These are phyloP conservation scores for Phaffia tasmanica DNA, from an alignment of 768 basidiomycete species.

Conservation along the genomic window DNA sequence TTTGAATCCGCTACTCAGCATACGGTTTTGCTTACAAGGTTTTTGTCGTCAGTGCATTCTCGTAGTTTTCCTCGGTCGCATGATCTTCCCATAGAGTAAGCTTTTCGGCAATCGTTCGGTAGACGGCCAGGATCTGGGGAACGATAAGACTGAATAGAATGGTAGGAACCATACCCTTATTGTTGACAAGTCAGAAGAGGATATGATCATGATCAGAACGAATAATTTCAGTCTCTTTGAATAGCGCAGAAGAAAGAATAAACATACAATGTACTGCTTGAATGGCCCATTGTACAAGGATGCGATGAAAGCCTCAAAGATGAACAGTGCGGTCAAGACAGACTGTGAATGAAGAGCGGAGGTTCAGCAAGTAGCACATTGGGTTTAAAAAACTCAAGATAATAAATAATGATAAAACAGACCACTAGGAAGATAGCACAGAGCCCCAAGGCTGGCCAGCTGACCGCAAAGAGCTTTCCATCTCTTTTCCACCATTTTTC, in stretches of 20 bases:
- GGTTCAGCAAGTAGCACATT: slow-evolving; percentile 35
- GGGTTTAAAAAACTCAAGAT: slow-evolving; percentile 27
- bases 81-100: slow-evolving; percentile 91
- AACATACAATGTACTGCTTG: slow-evolving; percentile 59
- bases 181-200: not conserved
- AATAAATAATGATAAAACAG: slow-evolving; percentile 26
- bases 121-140: slow-evolving; percentile 63
- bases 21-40: slow-evolving; percentile 46
- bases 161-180: slow-evolving; percentile 67
- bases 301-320: slow-evolving; percentile 78
- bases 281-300: slow-evolving; percentile 81
- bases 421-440: slow-evolving; percentile 28
- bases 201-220: not conserved
- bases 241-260: not conserved
- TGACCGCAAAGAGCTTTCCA: slow-evolving; percentile 49
- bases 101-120: slow-evolving; percentile 43
- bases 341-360: slow-evolving; percentile 50
- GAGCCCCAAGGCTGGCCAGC: slow-evolving; percentile 49
- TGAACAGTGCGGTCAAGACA: slow-evolving; percentile 60
- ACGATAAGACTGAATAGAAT: slow-evolving; percentile 69
- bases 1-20: no score
- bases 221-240: not conserved
- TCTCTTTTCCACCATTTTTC: slow-evolving; percentile 63
- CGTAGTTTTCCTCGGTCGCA: slow-evolving; percentile 61
- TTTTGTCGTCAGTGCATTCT: slow-evolving; percentile 73